phyloP scores from a whole-genome alignment of 108 stramenopile species.

The Discostella stelligeroides region DNA sequence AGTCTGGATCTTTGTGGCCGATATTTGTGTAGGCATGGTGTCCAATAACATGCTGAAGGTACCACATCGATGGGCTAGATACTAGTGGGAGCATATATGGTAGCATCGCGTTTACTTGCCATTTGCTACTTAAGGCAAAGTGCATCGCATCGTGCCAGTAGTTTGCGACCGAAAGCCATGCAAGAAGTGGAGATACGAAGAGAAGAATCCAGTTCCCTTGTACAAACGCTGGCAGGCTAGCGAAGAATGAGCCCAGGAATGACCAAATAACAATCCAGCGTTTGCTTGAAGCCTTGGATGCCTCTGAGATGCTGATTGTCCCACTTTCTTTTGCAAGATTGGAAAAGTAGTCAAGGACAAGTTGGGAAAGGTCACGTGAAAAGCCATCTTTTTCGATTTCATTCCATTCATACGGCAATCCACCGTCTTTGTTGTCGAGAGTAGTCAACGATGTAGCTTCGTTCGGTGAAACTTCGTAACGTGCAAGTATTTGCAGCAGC shows the following conservation, averaged over 20 bases:
- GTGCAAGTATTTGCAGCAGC: slow-evolving; percentile 43
- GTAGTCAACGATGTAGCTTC: no score
- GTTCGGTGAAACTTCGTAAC: slow-evolving; percentile 42
- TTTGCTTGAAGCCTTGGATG: slow-evolving; percentile 51
- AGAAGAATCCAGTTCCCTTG: slow-evolving; percentile 44
- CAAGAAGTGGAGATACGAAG: slow-evolving; percentile 50
- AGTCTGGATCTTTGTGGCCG: slow-evolving; percentile 57
- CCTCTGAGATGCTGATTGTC: slow-evolving; percentile 20
- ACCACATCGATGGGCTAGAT: slow-evolving; percentile 60
- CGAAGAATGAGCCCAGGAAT: slow-evolving; percentile 40
- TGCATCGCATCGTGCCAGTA: slow-evolving; percentile 62
- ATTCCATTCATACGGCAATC: slow-evolving; percentile 44
- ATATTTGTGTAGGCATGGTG: slow-evolving; percentile 66
- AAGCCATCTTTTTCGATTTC: slow-evolving; percentile 50
- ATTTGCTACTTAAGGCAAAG: slow-evolving; percentile 51
- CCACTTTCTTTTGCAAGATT: slow-evolving; percentile 47
- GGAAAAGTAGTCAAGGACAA: slow-evolving; percentile 43
- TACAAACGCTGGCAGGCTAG: slow-evolving; percentile 38
- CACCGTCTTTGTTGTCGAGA: slow-evolving; percentile 32
- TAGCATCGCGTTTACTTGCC: slow-evolving; percentile 55
- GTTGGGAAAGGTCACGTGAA: slow-evolving; percentile 34
- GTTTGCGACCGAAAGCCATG: slow-evolving; percentile 51
- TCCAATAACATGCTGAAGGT: slow-evolving; percentile 60
- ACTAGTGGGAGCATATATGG: slow-evolving; percentile 56
- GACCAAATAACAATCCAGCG: slow-evolving; percentile 44